Base-by-base conservation (phyloP, 2,329 filamentous ascomycete species). In the Teratosphaeria nubilosa region DNA sequence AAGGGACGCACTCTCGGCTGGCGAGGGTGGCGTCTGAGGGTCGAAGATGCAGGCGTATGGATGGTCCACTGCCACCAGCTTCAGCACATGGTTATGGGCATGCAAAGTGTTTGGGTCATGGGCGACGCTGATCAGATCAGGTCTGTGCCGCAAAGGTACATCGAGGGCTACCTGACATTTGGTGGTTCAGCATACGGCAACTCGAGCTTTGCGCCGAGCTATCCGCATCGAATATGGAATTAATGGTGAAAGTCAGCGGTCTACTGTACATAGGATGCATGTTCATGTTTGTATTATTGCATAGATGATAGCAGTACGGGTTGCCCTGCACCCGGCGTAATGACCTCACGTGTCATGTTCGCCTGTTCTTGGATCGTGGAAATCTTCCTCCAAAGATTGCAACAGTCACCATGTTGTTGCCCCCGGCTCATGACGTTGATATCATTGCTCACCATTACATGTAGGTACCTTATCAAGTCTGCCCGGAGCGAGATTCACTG, bases 31-130 rank as follows among this genome's bases (percentile, higher is more conserved):
- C 73, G 84, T 10, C 69, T 85, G 0, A 73, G 80, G 3, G 78
- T 84, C 0, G 73, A 70, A 9, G 70, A 78, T 58, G 69, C 78
- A 0, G 83, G 82, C 0, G 80, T 81, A 2, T 85, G 81, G 81
- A 80, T 85, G 80, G 73, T 85, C 61, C 82, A 85, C 67, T 85
- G 82, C 61, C 82, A 85, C 66, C 77, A 80, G 16, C 62, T 81
- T 54, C 77, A 79, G 56, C 82, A 85, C 66, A 81, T 82, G 76
- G 70, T 81, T 20, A 83, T 84, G 80, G 80, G 73, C 0, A 77
- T 77, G 76, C 74, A 77, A 62, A 74, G 70, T 0, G 76, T 76
- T 1, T 79, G 76, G 74, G 65, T 76, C 0, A 75, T 78, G 68
- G 77, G 77, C 0, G 70, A 79, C 37, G 70, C 69, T 10, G 64